phyloP scores from a whole-genome alignment of 352 stramenopile species.

The Phytophthora kernoviae region DNA sequence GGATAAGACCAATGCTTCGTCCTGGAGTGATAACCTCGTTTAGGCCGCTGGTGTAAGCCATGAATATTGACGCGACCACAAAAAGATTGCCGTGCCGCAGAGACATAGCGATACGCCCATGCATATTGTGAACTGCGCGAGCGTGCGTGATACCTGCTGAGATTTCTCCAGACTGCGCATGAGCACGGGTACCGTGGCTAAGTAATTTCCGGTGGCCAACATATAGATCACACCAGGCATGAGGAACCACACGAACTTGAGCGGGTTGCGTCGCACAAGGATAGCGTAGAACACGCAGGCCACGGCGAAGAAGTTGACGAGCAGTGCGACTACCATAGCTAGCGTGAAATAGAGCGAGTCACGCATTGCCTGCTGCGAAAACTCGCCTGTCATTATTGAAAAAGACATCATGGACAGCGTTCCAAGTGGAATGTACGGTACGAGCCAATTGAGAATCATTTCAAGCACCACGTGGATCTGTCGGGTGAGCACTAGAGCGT shows the following conservation, averaged over 20 bases:
- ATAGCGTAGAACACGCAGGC: slow-evolving; percentile 56
- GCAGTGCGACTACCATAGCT: slow-evolving; percentile 45
- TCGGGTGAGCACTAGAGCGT: slow-evolving; percentile 59
- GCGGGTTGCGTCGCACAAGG: slow-evolving; percentile 67
- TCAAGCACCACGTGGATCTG: slow-evolving; percentile 67
- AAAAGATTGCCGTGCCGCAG: slow-evolving; percentile 62
- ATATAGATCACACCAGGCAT: slow-evolving; percentile 62
- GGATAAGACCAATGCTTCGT: slow-evolving; percentile 45
- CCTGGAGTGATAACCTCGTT: slow-evolving; percentile 44
- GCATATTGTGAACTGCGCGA: slow-evolving; percentile 65
- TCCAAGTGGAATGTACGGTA: slow-evolving; percentile 53
- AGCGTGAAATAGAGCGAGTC: slow-evolving; percentile 47
- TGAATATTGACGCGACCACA: slow-evolving; percentile 55
- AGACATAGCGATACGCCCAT: slow-evolving; percentile 54
- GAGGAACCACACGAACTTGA: slow-evolving; percentile 62
- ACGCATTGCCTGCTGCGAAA: slow-evolving; percentile 37
- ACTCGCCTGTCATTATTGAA: slow-evolving; percentile 52
- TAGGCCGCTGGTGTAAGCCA: slow-evolving; percentile 62
- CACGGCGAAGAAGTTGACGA: slow-evolving; percentile 57
- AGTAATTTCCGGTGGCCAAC: slow-evolving; percentile 50
- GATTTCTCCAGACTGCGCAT: slow-evolving; percentile 68
- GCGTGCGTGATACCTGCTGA: slow-evolving; percentile 62
- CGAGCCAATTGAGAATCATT: slow-evolving; percentile 73
- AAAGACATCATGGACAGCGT: slow-evolving; percentile 59
- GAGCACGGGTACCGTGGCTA: slow-evolving; percentile 62